These are phyloP conservation scores for Candida stauntonica DNA, from an alignment of 805 yeast species.

Conservation along the genomic window DNA sequence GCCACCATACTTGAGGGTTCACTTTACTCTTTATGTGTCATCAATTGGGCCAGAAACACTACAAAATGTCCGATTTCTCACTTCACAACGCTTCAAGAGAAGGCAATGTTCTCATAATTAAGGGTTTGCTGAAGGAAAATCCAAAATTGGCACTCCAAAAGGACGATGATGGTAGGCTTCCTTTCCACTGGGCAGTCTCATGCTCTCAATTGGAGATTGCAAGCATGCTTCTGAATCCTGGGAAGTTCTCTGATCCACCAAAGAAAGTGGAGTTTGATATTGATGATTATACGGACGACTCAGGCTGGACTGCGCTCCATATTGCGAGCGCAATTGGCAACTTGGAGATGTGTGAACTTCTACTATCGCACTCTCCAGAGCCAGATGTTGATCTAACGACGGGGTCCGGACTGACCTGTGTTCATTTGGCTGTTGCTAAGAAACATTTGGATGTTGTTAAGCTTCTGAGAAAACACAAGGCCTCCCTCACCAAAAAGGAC, in stretches of 20 bases:
- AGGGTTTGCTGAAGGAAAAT: conserved; percentile 38
- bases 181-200: conserved; percentile 88
- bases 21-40: no score
- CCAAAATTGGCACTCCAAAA: conserved; percentile 43
- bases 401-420: conserved; percentile 63
- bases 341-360: conserved; percentile 41
- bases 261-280: conserved; percentile 45
- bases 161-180: conserved; percentile 75
- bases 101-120: conserved; percentile 48
- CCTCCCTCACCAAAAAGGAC: conserved; percentile 65
- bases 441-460: conserved; percentile 51
- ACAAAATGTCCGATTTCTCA: not conserved
- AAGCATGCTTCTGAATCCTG: conserved; percentile 38
- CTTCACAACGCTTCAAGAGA: conserved; percentile 67
- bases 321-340: conserved; percentile 77
- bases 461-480: conserved; percentile 48
- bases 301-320: conserved; percentile 90
- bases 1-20: no score
- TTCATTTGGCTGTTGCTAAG: conserved; percentile 76
- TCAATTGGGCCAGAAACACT: not conserved
- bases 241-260: conserved; percentile 19
- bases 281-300: conserved; percentile 63
- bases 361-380: conserved; percentile 46
- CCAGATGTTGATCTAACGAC: conserved; percentile 64
- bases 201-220: conserved; percentile 51